phyloP scores from a whole-genome alignment of 2,329 filamentous ascomycete genomes.

The Colletotrichum salicis region DNA sequence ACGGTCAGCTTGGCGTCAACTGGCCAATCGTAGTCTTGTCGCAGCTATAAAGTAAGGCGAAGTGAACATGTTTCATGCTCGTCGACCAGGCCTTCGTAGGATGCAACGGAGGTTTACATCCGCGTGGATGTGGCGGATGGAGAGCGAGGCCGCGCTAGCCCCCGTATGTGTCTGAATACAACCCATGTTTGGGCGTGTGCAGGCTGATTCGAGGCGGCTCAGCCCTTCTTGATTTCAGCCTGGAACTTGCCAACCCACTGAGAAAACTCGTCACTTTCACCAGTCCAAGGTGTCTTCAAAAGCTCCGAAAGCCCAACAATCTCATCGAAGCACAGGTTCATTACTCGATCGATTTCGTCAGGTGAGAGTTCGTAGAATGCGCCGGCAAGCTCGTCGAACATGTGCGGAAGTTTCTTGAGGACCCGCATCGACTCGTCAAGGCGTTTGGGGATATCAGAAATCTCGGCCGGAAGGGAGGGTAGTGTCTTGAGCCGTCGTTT shows the following conservation, averaged over 20 bases:
- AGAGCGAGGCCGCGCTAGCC: conserved; percentile 4
- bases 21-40: conserved; percentile 21
- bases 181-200: not conserved
- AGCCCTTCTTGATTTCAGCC: conserved; percentile 59
- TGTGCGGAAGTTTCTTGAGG: conserved; percentile 71
- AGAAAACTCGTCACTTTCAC: conserved; percentile 78
- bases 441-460: conserved; percentile 48
- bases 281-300: conserved; percentile 70
- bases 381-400: conserved; percentile 76
- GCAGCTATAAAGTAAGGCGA: not conserved
- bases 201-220: conserved; percentile 1
- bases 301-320: conserved; percentile 67
- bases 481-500: conserved; percentile 76
- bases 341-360: conserved; percentile 64
- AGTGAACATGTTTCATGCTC: not conserved
- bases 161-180: conserved; percentile 11
- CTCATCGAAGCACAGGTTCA: conserved; percentile 70
- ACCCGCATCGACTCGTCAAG: conserved; percentile 67
- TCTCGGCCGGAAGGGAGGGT: conserved; percentile 52
- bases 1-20: conserved; percentile 20
- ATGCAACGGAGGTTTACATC: not conserved
- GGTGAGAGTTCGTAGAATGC: conserved; percentile 78
- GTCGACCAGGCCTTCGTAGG: not conserved
- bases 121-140: conserved; percentile 9
- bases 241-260: conserved; percentile 75